These are phyloP conservation scores for Phytopythium mirpurense DNA, from an alignment of 352 stramenopile genomes.

Conservation along the genomic window DNA sequence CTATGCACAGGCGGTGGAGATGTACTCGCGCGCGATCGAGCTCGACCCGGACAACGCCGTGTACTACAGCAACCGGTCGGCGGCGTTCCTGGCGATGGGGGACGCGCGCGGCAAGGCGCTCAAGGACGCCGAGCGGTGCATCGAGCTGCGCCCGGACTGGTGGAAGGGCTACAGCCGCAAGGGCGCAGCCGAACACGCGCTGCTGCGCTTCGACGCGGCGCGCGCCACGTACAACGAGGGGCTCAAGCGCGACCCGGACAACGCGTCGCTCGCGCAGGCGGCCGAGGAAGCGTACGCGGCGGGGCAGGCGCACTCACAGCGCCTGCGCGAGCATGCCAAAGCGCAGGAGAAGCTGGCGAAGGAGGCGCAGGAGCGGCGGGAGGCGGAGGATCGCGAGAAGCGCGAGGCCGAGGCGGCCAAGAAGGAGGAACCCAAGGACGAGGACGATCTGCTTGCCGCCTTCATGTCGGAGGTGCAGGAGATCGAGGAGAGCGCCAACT, in stretches of 20 bases:
- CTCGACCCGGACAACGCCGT: conserved; percentile 83
- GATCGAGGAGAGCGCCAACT: conserved; percentile 71
- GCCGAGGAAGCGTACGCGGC: conserved; percentile 67
- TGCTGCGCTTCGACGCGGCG: conserved; percentile 70
- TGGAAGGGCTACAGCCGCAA: conserved; percentile 87
- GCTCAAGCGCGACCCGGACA: conserved; percentile 63
- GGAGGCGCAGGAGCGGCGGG: conserved; percentile 23
- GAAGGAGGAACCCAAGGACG: conserved; percentile 25
- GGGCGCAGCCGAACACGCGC: conserved; percentile 69
- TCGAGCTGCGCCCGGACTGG: conserved; percentile 74
- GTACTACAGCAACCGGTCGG: conserved; percentile 85
- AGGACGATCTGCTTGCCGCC: conserved; percentile 60
- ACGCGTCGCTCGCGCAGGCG: conserved; percentile 56
- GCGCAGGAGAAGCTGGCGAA: conserved; percentile 32
- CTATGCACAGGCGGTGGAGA: conserved; percentile 60
- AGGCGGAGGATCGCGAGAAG: conserved; percentile 12
- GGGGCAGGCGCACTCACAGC: conserved; percentile 59
- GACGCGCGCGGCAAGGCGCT: conserved; percentile 79
- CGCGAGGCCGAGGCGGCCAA: conserved; percentile 13
- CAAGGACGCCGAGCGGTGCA: conserved; percentile 71
- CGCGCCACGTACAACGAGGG: conserved; percentile 66
- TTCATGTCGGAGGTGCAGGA: conserved; percentile 87
- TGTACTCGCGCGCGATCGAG: conserved; percentile 81
- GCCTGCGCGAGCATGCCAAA: conserved; percentile 48
- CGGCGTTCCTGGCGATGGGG: conserved; percentile 72